Conservation (phyloP, 176 grass and related monocot species). For the Cenchrus fungigraminus region DNA sequence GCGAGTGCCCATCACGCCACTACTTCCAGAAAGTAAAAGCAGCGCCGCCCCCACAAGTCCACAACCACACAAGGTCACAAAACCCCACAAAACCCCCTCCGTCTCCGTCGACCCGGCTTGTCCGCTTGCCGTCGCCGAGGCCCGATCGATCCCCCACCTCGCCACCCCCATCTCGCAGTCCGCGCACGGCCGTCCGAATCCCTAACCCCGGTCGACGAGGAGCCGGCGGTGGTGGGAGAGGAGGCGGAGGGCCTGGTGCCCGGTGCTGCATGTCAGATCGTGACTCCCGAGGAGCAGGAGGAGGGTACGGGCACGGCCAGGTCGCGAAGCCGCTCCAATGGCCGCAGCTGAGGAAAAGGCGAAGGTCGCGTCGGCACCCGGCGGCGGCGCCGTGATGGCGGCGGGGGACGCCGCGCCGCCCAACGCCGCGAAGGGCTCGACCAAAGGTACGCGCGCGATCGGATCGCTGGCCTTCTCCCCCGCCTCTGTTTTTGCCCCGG, state of each 20-base stretch:
- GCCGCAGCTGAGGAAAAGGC: constrained; percentile 71
- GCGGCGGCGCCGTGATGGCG: constrained; percentile 13
- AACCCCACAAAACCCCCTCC: neutral
- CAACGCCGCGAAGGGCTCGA: constrained; percentile 43
- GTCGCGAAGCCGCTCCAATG: constrained; percentile 65
- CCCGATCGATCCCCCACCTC: neutral
- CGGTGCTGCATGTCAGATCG: constrained; percentile 58
- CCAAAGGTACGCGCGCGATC: constrained; percentile 46
- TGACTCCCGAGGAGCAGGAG: constrained; percentile 4
- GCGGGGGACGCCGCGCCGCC: constrained; percentile 14
- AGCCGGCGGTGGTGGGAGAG: neutral
- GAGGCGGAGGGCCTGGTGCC: constrained; percentile 23
- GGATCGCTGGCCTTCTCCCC: neutral
- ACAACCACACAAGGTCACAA: neutral
- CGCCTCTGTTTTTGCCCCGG: neutral
- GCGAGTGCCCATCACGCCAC: neutral
- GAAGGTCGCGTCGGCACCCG: constrained; percentile 7
- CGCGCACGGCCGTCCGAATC: neutral
- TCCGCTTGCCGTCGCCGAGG: constrained; percentile 11
- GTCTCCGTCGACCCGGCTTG: neutral
- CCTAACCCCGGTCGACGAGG: neutral
- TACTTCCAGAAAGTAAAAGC: neutral
- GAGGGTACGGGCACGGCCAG: constrained; percentile 47
- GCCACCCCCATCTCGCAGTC: neutral
- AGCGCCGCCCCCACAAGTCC: too few relatives aligned